phyloP scores from a whole-genome alignment of 2,329 filamentous ascomycete genomes.

The Epichloe typhina region DNA sequence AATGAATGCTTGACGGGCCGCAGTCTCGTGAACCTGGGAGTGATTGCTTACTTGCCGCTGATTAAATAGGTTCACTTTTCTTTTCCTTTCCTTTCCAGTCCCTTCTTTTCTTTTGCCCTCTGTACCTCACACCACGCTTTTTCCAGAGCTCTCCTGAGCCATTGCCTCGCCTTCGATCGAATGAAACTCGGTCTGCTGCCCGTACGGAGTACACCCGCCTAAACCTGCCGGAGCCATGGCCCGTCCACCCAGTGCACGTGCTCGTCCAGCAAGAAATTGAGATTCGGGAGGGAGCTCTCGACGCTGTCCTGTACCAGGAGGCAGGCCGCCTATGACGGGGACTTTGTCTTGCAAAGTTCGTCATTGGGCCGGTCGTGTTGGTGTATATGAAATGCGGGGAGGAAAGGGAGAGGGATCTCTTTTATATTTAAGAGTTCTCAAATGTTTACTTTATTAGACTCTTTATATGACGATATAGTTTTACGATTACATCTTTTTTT shows the following conservation, averaged over 20 bases:
- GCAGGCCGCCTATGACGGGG: neutral
- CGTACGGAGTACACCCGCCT: neutral
- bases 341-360: neutral
- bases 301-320: neutral
- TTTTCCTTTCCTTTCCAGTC: neutral
- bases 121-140: too few species aligned
- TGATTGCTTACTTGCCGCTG: neutral
- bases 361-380: neutral
- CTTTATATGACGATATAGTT: too few species aligned
- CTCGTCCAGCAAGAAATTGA: neutral
- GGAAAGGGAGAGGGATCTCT: too few species aligned
- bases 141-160: neutral
- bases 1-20: conserved; percentile 1
- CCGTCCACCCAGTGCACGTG: neutral
- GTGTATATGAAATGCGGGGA: too few species aligned
- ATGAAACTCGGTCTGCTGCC: neutral
- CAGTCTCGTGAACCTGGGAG: neutral
- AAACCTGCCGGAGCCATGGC: neutral
- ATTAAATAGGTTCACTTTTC: too few species aligned
- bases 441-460: too few species aligned
- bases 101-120: neutral
- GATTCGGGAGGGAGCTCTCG: neutral
- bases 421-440: too few species aligned
- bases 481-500: too few species aligned
- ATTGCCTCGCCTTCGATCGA: neutral